Evolutionary conservation across 2,329 filamentous ascomycete species (phyloP).

Genomic region (Colletotrichum navitas): DNA sequence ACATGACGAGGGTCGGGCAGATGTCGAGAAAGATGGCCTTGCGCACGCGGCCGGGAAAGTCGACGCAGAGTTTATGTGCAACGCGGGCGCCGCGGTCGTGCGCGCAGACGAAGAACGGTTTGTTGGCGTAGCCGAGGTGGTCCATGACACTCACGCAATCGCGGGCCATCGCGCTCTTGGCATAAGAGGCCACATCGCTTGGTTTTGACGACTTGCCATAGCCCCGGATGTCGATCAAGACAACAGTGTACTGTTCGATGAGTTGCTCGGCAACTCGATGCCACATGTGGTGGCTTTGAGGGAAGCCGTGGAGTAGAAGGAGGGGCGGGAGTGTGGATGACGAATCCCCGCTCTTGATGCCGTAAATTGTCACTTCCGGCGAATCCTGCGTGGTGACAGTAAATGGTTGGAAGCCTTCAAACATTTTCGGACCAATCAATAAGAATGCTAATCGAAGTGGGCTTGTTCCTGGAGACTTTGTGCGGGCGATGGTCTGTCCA

Average conservation of each 20-base stretch:
- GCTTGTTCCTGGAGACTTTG: background rate
- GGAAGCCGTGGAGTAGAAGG: conserved; percentile 65
- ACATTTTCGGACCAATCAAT: conserved; percentile 37
- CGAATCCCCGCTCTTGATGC: conserved; percentile 52
- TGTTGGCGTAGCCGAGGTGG: conserved; percentile 50
- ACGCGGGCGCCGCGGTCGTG: conserved; percentile 70
- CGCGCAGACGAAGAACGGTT: conserved; percentile 61
- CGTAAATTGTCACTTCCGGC: conserved; percentile 58
- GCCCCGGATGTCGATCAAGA: conserved; percentile 64
- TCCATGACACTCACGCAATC: conserved; percentile 63
- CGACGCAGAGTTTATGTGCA: conserved; percentile 66
- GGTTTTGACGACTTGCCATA: conserved; percentile 66
- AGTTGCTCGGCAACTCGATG: conserved; percentile 59
- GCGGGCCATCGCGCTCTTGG: conserved; percentile 62
- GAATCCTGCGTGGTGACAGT: conserved; percentile 52
- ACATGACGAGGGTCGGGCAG: conserved; percentile 68
- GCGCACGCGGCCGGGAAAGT: conserved; percentile 55
- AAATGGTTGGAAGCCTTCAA: conserved; percentile 55
- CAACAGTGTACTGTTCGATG: conserved; percentile 54
- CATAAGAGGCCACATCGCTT: conserved; percentile 51
- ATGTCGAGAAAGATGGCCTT: conserved; percentile 64
- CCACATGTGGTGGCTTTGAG: conserved; percentile 66
- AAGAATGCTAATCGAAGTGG: background rate
- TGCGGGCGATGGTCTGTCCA: background rate
- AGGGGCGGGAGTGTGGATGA: conserved; percentile 52